A percentile compares a stretch with the other conserved stretches of the same genome.
phyloP scores from a whole-genome alignment of 352 stramenopile species.

The Thraustotheca clavata region DNA sequence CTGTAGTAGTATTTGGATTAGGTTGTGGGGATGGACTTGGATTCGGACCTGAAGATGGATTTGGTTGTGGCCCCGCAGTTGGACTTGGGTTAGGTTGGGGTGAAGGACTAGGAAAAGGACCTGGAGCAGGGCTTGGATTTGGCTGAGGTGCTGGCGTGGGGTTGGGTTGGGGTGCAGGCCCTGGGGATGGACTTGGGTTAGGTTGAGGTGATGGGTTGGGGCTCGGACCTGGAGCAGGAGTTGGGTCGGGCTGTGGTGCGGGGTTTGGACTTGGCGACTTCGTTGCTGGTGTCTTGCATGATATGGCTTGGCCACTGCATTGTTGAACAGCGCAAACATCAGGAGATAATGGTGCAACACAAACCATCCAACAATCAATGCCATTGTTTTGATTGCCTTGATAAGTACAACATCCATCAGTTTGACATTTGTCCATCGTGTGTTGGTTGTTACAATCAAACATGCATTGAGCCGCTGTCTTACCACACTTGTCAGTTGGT shows the following conservation, averaged over 20 bases:
- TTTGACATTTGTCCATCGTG: neutral
- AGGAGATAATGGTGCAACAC: neutral
- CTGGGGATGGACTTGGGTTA: neutral
- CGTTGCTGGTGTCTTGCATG: neutral
- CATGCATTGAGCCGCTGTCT: conserved; percentile 2
- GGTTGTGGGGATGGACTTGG: neutral
- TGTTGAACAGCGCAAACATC: neutral
- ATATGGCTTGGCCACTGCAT: neutral
- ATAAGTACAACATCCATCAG: neutral
- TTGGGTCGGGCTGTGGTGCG: neutral
- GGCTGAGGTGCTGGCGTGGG: neutral
- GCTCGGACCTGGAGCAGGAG: neutral
- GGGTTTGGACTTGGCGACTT: neutral
- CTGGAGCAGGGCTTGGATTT: neutral
- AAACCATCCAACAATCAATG: neutral
- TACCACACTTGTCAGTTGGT: neutral
- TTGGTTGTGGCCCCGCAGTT: neutral
- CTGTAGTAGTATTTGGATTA: neutral
- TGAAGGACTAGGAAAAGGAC: neutral
- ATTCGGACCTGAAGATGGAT: neutral
- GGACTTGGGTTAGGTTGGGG: neutral
- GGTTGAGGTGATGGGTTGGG: neutral
- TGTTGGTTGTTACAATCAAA: neutral
- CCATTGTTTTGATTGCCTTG: conserved; percentile 8
- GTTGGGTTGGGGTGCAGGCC: neutral